A percentile compares a stretch with the other conserved stretches of the same genome.
Conservation (phyloP, 805 yeast genomes). For the Candida palmyrensis region DNA sequence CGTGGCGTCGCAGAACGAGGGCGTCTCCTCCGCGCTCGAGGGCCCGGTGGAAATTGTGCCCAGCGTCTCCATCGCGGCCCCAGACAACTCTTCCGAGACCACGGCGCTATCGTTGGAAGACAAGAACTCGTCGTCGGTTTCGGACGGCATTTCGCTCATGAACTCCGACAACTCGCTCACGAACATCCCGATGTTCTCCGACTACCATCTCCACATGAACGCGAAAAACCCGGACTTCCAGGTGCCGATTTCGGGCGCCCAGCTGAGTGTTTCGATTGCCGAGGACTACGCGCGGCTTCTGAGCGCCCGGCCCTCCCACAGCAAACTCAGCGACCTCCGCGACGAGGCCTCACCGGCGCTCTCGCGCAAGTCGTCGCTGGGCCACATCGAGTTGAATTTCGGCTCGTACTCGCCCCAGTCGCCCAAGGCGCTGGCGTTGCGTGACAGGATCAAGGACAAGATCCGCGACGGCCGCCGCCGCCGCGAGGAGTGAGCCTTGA, state of each 20-base stretch:
- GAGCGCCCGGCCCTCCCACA: constrained; percentile 1
- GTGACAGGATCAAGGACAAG: constrained; percentile 22
- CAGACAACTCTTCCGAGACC: constrained; percentile 12
- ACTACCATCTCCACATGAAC: constrained; percentile 37
- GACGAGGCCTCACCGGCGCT: constrained; percentile 9
- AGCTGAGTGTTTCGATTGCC: constrained; percentile 25
- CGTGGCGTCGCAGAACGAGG: background rate
- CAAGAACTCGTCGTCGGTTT: constrained; percentile 35
- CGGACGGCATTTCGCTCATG: constrained; percentile 59
- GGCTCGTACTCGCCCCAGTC: constrained; percentile 7
- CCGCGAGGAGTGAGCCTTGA: too few species aligned
- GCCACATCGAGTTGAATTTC: constrained; percentile 32
- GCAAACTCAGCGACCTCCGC: background rate
- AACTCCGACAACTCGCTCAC: constrained; percentile 58
- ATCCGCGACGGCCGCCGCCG: constrained; percentile 34
- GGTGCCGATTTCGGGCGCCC: constrained; percentile 18
- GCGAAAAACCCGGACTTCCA: constrained; percentile 17
- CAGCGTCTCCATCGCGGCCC: background rate
- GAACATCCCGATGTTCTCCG: constrained; percentile 60
- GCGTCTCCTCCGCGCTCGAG: background rate
- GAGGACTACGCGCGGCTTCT: constrained; percentile 23
- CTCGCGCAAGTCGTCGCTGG: constrained; percentile 16
- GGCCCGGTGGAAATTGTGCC: too few species aligned
- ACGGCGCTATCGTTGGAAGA: constrained; percentile 15
- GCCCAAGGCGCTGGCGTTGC: too few species aligned